Evolutionary conservation across 176 grass and related monocot species (phyloP).

Genomic region (Eragrostis curvula): DNA sequence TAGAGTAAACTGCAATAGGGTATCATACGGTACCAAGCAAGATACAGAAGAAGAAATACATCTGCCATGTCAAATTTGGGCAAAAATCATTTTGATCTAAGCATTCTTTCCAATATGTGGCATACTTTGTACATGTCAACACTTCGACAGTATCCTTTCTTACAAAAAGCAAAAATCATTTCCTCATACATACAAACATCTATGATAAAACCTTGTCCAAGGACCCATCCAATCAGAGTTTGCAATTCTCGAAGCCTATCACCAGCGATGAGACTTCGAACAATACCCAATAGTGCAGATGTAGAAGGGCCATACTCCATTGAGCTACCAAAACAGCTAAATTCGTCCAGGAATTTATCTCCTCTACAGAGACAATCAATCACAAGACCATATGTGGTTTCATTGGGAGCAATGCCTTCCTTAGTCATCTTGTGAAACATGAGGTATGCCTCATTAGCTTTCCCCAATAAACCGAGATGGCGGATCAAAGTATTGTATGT

Average conservation of each 20-base stretch:
- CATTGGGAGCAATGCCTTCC: slow-evolving; percentile 57
- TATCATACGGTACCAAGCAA: background rate
- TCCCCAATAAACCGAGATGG: slow-evolving; percentile 53
- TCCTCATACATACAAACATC: slow-evolving; percentile 61
- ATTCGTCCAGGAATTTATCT: slow-evolving; percentile 56
- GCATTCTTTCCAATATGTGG: slow-evolving; percentile 75
- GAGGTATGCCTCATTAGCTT: slow-evolving; percentile 45
- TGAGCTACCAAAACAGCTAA: slow-evolving; percentile 64
- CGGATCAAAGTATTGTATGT: slow-evolving; percentile 78
- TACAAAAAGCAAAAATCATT: slow-evolving; percentile 74
- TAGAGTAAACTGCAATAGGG: background rate
- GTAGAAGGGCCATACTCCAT: slow-evolving; percentile 53
- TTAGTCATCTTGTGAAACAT: slow-evolving; percentile 65
- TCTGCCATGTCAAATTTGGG: slow-evolving; percentile 22
- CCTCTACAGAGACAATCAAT: slow-evolving; percentile 72
- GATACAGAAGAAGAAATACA: slow-evolving; percentile 16
- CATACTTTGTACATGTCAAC: slow-evolving; percentile 70
- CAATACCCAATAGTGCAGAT: slow-evolving; percentile 51
- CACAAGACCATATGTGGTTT: slow-evolving; percentile 61
- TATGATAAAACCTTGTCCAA: slow-evolving; percentile 59
- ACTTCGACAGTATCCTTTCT: slow-evolving; percentile 67
- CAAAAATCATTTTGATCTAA: slow-evolving; percentile 54
- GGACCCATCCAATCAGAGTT: slow-evolving; percentile 57
- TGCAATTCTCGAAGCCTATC: slow-evolving; percentile 61
- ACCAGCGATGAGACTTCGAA: slow-evolving; percentile 57